These are phyloP conservation scores for Xylaria cubensis DNA, from an alignment of 495 filamentous ascomycete species.

Conservation along the genomic window DNA sequence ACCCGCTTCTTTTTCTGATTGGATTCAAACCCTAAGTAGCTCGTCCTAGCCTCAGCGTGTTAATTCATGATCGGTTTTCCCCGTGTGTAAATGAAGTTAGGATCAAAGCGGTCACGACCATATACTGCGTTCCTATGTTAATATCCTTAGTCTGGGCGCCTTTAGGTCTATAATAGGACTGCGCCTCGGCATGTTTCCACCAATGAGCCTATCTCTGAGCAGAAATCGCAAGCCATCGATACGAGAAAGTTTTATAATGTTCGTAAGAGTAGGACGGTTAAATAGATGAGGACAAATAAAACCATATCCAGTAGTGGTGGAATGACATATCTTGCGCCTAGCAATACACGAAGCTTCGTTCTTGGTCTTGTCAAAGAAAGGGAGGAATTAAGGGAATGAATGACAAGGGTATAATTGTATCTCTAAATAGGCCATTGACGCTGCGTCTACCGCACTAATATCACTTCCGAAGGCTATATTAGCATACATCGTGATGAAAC, in stretches of 20 bases:
- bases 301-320: not conserved
- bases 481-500: not conserved
- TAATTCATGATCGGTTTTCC: not conserved
- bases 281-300: too few species aligned
- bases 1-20: not conserved
- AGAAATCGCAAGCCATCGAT: too few species aligned
- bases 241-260: too few species aligned
- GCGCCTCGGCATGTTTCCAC: too few species aligned
- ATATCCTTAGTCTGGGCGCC: too few species aligned
- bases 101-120: not conserved
- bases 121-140: too few species aligned
- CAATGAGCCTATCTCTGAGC: too few species aligned
- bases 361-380: not conserved
- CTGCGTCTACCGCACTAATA: not conserved
- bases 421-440: not conserved
- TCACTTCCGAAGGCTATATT: not conserved
- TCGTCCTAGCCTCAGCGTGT: not conserved
- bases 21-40: not conserved
- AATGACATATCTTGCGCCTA: not conserved
- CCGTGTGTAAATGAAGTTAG: not conserved
- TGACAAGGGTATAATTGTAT: slow-evolving; percentile 5
- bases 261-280: too few species aligned
- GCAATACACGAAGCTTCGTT: not conserved
- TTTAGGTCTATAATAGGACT: too few species aligned
- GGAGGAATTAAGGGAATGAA: not conserved